These are phyloP conservation scores for Saussurea involucrata DNA, from an alignment of 129 eudicot species.

Conservation along the genomic window DNA sequence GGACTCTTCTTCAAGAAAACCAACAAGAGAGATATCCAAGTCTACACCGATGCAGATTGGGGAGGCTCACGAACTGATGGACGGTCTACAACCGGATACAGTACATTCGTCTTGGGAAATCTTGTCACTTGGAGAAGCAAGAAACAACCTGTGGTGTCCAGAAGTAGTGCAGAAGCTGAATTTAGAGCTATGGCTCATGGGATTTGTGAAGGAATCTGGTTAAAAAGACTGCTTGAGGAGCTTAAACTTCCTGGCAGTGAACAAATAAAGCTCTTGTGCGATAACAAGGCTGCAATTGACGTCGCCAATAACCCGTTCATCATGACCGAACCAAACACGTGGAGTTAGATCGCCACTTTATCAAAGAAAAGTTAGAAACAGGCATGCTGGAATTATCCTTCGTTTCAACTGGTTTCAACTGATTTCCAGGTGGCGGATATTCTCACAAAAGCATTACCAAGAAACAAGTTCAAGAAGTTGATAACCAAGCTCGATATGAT, in stretches of 20 bases:
- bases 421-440: background rate
- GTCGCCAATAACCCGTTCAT: background rate
- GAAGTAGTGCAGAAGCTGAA: background rate
- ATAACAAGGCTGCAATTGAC: background rate
- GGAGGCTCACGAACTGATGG: background rate
- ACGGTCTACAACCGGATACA: background rate
- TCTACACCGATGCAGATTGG: background rate
- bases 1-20: too few relatives aligned
- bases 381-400: background rate
- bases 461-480: background rate
- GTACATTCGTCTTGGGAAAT: background rate
- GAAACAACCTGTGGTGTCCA: background rate
- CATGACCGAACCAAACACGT: background rate
- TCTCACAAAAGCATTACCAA: too few relatives aligned
- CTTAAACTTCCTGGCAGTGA: background rate
- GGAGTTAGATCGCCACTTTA: background rate
- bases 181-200: background rate
- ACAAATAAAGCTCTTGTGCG: background rate
- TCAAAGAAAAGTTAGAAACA: background rate
- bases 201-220: conserved; percentile 10
- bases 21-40: too few relatives aligned
- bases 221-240: background rate
- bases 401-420: too few relatives aligned
- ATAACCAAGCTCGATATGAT: background rate
- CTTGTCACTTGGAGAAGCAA: background rate